These are phyloP conservation scores for Debaryomyces subglobosus DNA, from an alignment of 1,139 yeast species.

Conservation along the genomic window DNA sequence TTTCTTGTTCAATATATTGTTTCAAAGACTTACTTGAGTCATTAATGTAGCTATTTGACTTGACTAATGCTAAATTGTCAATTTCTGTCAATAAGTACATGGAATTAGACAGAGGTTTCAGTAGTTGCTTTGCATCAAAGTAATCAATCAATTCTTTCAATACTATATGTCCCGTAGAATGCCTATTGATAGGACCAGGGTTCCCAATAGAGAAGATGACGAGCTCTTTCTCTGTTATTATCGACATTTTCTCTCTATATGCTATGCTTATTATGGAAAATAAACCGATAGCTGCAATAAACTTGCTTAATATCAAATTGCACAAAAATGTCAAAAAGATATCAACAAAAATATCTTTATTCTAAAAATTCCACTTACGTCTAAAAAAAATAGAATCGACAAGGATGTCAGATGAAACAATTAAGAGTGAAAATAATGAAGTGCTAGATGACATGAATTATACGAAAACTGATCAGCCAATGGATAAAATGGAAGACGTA, in stretches of 20 bases:
- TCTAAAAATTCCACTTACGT: neutral
- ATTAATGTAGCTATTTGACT: constrained; percentile 46
- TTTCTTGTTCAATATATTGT: constrained; percentile 25
- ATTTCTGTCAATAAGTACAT: constrained; percentile 28
- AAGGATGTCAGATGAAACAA: neutral
- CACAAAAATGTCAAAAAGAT: neutral
- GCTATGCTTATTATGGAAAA: neutral
- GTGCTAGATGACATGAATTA: neutral
- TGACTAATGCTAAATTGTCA: constrained; percentile 31
- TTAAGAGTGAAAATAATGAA: neutral
- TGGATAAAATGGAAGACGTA: neutral
- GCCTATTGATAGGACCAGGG: constrained; percentile 44
- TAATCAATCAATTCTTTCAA: constrained; percentile 31
- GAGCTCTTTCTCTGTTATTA: constrained; percentile 11
- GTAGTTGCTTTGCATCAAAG: constrained; percentile 28
- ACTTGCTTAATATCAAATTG: neutral
- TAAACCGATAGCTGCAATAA: neutral
- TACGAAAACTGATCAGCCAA: neutral
- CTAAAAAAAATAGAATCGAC: neutral
- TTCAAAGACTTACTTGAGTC: constrained; percentile 38
- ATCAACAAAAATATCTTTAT: neutral
- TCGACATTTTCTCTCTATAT: neutral
- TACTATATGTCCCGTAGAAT: constrained; percentile 44
- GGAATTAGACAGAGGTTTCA: constrained; percentile 20
- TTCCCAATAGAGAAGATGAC: constrained; percentile 46